Conservation (phyloP, 305 asterid species). For the Fraxinus xanthoxyloides region DNA sequence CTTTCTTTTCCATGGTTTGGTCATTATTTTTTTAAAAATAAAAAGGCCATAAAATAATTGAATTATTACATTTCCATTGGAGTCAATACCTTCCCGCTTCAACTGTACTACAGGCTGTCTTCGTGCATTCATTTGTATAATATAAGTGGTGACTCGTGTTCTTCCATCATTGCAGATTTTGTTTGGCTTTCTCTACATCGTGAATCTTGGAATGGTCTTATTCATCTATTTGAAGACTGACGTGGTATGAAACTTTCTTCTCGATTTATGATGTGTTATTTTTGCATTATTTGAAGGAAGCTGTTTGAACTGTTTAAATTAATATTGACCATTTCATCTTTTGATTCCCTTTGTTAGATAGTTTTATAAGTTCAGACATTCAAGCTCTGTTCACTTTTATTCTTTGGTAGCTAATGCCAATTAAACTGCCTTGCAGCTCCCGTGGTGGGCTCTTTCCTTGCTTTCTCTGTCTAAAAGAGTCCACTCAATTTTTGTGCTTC, state of each 20-base stretch:
- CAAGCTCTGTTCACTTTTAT: not conserved
- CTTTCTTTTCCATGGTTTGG: not conserved
- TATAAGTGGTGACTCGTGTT: slow-evolving; percentile 14
- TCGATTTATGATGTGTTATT: slow-evolving; percentile 8
- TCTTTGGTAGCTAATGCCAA: slow-evolving; percentile 1
- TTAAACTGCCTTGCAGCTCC: slow-evolving; percentile 58
- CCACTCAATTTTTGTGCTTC: slow-evolving; percentile 92
- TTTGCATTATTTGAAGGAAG: not conserved
- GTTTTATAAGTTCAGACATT: not conserved
- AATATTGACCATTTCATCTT: not conserved
- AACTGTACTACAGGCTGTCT: not conserved
- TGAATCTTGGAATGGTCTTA: slow-evolving; percentile 78
- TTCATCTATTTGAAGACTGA: slow-evolving; percentile 75
- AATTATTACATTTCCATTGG: not conserved
- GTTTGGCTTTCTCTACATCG: slow-evolving; percentile 72
- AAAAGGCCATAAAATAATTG: not conserved
- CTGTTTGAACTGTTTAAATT: not conserved
- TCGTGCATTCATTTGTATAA: not conserved
- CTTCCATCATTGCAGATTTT: slow-evolving; percentile 59
- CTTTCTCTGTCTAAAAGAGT: slow-evolving; percentile 76
- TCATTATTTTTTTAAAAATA: not conserved
- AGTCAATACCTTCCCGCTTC: not conserved
- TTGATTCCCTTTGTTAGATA: not conserved
- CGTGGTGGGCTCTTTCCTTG: slow-evolving; percentile 96
- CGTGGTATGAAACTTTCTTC: slow-evolving; percentile 55